Evolutionary conservation across 1,284 basidiomycete genomes (phyloP), one percentile per base, ranked within the genome.

Genomic region (Athelia sp.): DNA sequence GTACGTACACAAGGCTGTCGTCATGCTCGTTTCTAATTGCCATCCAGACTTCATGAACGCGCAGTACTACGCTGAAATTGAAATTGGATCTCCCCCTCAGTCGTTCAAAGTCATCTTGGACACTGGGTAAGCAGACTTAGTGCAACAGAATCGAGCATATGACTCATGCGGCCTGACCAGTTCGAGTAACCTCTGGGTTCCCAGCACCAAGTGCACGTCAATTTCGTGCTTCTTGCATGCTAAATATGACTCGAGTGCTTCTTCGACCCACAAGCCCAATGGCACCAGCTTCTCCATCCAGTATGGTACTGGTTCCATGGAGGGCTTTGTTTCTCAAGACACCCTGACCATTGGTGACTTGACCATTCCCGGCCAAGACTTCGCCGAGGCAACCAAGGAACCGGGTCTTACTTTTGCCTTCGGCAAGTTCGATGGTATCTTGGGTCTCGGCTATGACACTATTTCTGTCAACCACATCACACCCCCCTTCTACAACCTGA

Each of bases 361-460:
- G 46, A 67, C 65, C 24, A 80, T 99, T 68, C 77, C 76, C 61
- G 61, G 75, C 21, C 89, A 93, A 66, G 88, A 95, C 66, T 99
- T 99, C 66, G 97, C 95, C 36, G 97, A 99, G 73, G 93, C 95
- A 2, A 91, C 87, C 55, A 92, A 92, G 69, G 97, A 99, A 67
- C 97, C 97, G 43, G 97, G 97, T 52, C 84, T 99, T 53, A 88
- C 95, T 6, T 99, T 99, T 67, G 96, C 96, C 21, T 97, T 97
- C 61, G 96, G 92, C 68, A 93, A 90, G 86, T 94, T 94, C 62
- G 95, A 98, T 67, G 96, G 95, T 56, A 98, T 98, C 59, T 76
- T 98, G 31, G 97, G 97, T 59, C 86, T 99, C 53, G 97, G 72
- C 11, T 99, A 98, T 67, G 87, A 98, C 72, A 97, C 93, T 51